Base-by-base conservation (phyloP, 768 basidiomycete genomes). In the Podaxis carcinomalis region DNA sequence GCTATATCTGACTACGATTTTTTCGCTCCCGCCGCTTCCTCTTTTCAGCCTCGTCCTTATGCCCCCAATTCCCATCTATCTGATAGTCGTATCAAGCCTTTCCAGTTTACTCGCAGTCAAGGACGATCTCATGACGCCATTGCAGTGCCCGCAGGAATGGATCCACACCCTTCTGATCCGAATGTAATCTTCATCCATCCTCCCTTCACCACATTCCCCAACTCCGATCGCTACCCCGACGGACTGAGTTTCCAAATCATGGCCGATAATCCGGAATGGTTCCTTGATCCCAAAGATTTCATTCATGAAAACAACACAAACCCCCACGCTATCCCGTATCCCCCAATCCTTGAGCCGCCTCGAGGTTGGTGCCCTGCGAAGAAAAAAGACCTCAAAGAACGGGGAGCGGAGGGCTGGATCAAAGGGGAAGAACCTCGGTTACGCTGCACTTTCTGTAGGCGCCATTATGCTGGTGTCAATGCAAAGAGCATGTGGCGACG, bases 401-500 rank as follows among this genome's bases (percentile, higher is more conserved):
- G 85, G 54, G 88, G 87, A 23, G 66, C 77, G 7, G 88, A 89
- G 53, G 84, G 84, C 16, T 90, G 88, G 87, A 87, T 89, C 7
- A 89, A 93, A 61, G 90, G 90, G 25, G 87, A 89, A 70, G 89
- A 90, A 66, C 90, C 90, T 6, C 76, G 88, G 16, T 78, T 93
- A 25, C 80, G 91, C 51, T 93, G 91, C 73, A 93, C 91, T 1
- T 92, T 93, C 68, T 93, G 91, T 67, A 77, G 92, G 65, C 81
- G 92, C 65, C 88, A 86, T 4, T 93, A 93, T 66, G 88, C 90
- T 3, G 91, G 91, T 10, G 89, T 91, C 35, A 93, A 93, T 69
- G 92, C 91, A 5, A 92, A 93, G 74, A 92, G 90, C 68, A 93
- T 93, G 91, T 93, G 91, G 91, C 77, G 91, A 62, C 80, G 91